Conservation (phyloP, 257 asterid species). For the Coffea canephora region DNA sequence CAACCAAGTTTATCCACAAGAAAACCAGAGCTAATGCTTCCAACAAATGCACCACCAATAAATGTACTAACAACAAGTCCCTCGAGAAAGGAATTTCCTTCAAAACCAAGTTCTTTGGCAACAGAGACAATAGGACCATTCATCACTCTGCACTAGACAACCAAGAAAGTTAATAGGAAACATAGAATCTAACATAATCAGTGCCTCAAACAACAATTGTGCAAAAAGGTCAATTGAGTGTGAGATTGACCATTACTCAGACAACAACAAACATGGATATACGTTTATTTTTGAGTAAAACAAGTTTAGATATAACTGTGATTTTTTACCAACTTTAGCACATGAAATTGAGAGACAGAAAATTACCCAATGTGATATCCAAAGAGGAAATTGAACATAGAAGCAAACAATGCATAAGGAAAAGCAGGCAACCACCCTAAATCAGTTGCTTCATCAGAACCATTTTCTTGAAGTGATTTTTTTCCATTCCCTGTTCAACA, state of each 20-base stretch:
- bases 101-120: constrained; percentile 84
- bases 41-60: constrained; percentile 81
- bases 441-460: constrained; percentile 35
- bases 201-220: background rate
- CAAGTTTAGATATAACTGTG: no score
- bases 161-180: background rate
- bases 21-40: constrained; percentile 71
- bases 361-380: constrained; percentile 86
- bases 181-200: no score
- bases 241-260: no score
- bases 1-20: constrained; percentile 78
- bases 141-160: constrained; percentile 62
- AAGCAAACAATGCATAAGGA: constrained; percentile 74
- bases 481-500: constrained; percentile 40
- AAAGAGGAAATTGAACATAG: constrained; percentile 85
- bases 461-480: constrained; percentile 31
- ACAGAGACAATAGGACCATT: constrained; percentile 83
- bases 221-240: no score
- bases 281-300: no score
- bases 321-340: background rate
- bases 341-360: background rate
- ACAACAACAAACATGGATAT: no score
- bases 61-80: constrained; percentile 93
- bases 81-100: constrained; percentile 72
- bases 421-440: constrained; percentile 74